These are phyloP conservation scores for Pseudogymnoascus sp. DNA, from an alignment of 2,329 filamentous ascomycete genomes.

Conservation along the genomic window DNA sequence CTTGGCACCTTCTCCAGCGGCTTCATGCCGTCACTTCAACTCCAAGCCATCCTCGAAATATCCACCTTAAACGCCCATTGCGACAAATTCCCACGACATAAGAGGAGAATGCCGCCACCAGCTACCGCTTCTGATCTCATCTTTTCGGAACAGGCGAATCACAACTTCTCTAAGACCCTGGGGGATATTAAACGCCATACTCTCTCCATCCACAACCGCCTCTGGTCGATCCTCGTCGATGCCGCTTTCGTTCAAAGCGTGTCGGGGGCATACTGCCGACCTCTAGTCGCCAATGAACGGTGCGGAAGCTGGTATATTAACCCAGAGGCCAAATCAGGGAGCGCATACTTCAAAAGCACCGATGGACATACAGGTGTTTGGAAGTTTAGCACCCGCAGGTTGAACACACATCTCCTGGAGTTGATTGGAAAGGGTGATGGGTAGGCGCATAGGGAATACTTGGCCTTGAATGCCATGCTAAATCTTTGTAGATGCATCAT, in stretches of 20 bases:
- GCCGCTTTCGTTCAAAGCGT: constrained; percentile 65
- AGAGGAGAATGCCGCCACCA: constrained; percentile 27
- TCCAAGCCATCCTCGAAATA: background rate
- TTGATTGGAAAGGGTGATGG: constrained; percentile 61
- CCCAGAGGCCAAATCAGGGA: constrained; percentile 56
- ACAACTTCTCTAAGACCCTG: constrained; percentile 63
- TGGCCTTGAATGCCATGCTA: background rate
- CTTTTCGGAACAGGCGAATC: constrained; percentile 44
- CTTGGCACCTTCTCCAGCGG: background rate
- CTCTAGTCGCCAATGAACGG: constrained; percentile 84
- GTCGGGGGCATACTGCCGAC: constrained; percentile 47
- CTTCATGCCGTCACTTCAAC: background rate
- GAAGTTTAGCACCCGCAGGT: constrained; percentile 75
- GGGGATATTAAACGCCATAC: constrained; percentile 68
- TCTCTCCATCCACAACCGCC: constrained; percentile 72
- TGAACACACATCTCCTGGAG: constrained; percentile 76
- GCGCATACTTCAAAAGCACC: constrained; percentile 95
- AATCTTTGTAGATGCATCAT: constrained; percentile 57
- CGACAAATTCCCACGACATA: background rate
- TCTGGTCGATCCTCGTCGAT: constrained; percentile 71
- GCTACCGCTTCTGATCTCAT: constrained; percentile 41
- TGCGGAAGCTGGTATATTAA: constrained; percentile 94
- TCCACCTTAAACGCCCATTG: background rate
- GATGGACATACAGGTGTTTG: constrained; percentile 89
- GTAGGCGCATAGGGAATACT: constrained; percentile 34